A percentile compares a stretch with the other conserved stretches of the same genome.
Evolutionary conservation across 2,329 filamentous ascomycete species (phyloP).

Genomic region (Dactylellina haptotyla): DNA sequence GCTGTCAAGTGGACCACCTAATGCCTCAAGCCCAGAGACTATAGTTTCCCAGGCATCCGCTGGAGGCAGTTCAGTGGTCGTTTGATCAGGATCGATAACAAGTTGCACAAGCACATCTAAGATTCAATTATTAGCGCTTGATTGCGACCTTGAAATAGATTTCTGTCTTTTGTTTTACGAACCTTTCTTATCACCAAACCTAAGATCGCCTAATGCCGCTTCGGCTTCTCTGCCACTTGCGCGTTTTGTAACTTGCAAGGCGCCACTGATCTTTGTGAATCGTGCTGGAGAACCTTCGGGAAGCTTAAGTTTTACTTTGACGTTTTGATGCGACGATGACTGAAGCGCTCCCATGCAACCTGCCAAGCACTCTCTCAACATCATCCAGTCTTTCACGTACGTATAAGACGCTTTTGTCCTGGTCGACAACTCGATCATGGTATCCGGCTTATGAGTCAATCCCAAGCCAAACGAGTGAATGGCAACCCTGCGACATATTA

Average conservation of each 20-base stretch:
- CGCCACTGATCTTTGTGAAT: conserved; percentile 98
- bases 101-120: conserved; percentile 89
- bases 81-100: conserved; percentile 86
- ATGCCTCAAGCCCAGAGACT: conserved; percentile 90
- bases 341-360: conserved; percentile 92
- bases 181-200: conserved; percentile 90
- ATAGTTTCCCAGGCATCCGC: conserved; percentile 98
- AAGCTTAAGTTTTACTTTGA: conserved; percentile 90
- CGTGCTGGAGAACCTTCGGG: conserved; percentile 97
- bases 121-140: conserved; percentile 47
- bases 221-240: conserved; percentile 94
- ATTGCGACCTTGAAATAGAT: neutral
- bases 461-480: conserved; percentile 97
- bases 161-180: conserved; percentile 43
- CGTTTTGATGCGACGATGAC: conserved; percentile 96
- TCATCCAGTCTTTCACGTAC: conserved; percentile 99
- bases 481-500: conserved; percentile 72
- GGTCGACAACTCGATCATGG: conserved; percentile 96
- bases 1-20: conserved; percentile 85
- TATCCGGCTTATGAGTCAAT: conserved; percentile 97
- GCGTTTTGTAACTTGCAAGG: conserved; percentile 93
- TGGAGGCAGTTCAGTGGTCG: conserved; percentile 82
- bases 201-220: conserved; percentile 86
- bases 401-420: conserved; percentile 96
- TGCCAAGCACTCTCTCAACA: conserved; percentile 94